Conservation (phyloP, 805 yeast species). For the Myxozyma udenii region DNA sequence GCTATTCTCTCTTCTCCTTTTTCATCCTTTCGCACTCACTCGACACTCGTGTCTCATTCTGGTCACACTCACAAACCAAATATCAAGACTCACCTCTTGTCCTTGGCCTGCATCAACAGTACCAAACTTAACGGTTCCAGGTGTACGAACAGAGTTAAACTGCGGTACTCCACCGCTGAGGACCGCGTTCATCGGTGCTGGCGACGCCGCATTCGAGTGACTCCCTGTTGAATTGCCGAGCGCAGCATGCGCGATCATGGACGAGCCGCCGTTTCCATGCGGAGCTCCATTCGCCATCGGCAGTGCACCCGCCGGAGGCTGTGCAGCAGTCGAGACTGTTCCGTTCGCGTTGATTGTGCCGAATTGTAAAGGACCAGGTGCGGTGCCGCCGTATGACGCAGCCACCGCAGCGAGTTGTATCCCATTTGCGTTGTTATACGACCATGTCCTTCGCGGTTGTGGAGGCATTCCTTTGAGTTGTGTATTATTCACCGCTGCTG, state of each 20-base stretch:
- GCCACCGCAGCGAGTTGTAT: conserved; percentile 11
- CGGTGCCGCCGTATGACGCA: neutral
- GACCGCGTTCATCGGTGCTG: conserved; percentile 18
- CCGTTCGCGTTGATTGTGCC: conserved; percentile 23
- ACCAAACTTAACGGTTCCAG: conserved; percentile 18
- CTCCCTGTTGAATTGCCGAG: neutral
- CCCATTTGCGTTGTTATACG: conserved; percentile 6
- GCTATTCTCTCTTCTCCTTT: no score
- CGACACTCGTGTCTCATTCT: no score
- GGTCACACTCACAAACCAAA: no score
- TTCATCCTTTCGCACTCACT: no score
- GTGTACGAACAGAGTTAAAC: conserved; percentile 8
- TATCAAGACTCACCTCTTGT: no score
- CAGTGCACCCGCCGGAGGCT: no score
- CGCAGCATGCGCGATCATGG: neutral
- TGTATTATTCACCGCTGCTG: conserved; percentile 15
- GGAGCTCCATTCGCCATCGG: no score
- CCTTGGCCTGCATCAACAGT: conserved; percentile 11
- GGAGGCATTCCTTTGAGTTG: conserved; percentile 1
- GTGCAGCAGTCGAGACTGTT: neutral
- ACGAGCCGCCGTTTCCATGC: conserved; percentile 4
- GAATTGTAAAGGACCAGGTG: conserved; percentile 18
- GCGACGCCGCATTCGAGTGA: conserved; percentile 18
- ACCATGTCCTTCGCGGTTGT: conserved; percentile 13
- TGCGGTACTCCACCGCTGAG: conserved; percentile 23